These are phyloP conservation scores for Podospora pseudoanserina DNA, from an alignment of 495 filamentous ascomycete species.

Conservation along the genomic window DNA sequence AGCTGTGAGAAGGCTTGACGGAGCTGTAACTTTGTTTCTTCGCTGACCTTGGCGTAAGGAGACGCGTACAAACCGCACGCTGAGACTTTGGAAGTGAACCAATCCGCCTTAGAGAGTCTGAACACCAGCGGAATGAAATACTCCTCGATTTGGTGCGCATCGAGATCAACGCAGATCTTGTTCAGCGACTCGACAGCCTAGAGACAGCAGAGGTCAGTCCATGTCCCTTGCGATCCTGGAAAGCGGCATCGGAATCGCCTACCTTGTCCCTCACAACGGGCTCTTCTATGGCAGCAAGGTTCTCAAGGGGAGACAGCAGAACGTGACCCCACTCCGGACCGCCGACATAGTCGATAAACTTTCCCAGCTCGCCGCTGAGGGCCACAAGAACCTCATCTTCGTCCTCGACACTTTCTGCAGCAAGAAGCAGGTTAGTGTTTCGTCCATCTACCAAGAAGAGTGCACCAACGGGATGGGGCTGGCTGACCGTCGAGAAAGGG, in stretches of 20 bases:
- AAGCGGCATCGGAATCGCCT: constrained; percentile 14
- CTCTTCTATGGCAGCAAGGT: constrained; percentile 96
- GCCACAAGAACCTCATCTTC: constrained; percentile 98
- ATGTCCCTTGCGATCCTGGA: background rate
- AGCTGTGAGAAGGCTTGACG: constrained; percentile 85
- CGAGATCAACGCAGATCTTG: constrained; percentile 93
- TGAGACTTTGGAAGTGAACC: constrained; percentile 99
- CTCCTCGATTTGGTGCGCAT: constrained; percentile 88
- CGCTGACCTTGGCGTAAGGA: constrained; percentile 84
- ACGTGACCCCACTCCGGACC: constrained; percentile 92
- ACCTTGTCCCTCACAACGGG: constrained; percentile 97
- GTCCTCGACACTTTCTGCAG: constrained; percentile 91
- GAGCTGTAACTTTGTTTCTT: constrained; percentile 79
- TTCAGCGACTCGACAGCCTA: constrained; percentile 98
- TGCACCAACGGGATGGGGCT: constrained; percentile 12
- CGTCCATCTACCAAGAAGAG: constrained; percentile 5
- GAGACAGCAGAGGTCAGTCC: constrained; percentile 21
- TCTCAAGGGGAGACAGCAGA: constrained; percentile 93
- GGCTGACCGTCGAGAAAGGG: constrained; percentile 91
- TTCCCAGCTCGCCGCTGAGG: constrained; percentile 90
- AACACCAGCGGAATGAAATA: constrained; percentile 92
- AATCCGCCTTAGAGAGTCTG: constrained; percentile 96
- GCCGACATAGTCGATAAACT: constrained; percentile 96
- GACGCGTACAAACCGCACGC: constrained; percentile 90
- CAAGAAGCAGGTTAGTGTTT: constrained; percentile 23